Evolutionary conservation across 177 flowering plant species (phyloP).

Genomic region (Telopea speciosissima): DNA sequence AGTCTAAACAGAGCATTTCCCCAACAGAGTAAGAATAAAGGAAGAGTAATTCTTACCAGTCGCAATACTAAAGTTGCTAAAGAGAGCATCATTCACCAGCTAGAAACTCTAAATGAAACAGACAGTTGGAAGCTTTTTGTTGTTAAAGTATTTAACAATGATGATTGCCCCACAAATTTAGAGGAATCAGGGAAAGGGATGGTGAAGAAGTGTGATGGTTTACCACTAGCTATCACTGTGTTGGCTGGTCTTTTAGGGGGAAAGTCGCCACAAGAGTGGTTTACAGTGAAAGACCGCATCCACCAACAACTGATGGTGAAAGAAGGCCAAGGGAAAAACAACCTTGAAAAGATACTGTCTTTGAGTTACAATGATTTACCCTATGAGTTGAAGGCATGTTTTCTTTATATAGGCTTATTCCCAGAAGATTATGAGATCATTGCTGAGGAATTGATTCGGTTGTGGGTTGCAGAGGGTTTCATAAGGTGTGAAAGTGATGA

Average conservation of each 20-base stretch:
- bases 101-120: neutral
- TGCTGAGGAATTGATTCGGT: too few relatives aligned
- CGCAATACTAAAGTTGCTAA: neutral
- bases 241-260: neutral
- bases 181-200: neutral
- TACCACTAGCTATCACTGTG: neutral
- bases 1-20: neutral
- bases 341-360: too few relatives aligned
- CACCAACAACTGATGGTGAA: neutral
- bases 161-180: neutral
- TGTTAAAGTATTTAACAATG: neutral
- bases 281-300: neutral
- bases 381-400: too few relatives aligned
- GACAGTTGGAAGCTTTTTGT: neutral
- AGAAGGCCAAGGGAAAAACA: too few relatives aligned
- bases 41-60: neutral
- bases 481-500: too few relatives aligned
- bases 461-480: too few relatives aligned
- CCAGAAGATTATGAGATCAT: too few relatives aligned
- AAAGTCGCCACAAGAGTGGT: too few relatives aligned
- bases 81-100: neutral
- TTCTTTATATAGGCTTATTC: too few relatives aligned
- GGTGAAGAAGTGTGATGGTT: neutral
- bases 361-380: too few relatives aligned
- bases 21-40: neutral